A percentile compares a stretch with the other conserved stretches of the same genome.
Conservation (phyloP, 2,329 filamentous ascomycete species). For the Drechslerella coelobrocha region DNA sequence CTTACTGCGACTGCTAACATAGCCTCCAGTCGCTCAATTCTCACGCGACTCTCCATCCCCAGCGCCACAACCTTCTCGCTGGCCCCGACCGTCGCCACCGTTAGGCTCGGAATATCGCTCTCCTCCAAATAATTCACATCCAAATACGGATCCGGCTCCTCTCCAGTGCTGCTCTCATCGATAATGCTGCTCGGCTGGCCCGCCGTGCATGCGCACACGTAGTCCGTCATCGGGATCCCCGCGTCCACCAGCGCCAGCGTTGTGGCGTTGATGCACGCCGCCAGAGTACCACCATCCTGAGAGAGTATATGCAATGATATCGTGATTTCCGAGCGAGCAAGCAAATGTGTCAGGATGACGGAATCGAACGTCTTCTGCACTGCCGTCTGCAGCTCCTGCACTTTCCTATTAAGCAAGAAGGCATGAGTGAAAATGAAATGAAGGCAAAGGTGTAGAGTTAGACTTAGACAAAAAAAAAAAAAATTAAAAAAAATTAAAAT, state of each 20-base stretch:
- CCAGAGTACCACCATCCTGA: slow-evolving; percentile 87
- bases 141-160: slow-evolving; percentile 75
- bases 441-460: no score
- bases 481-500: slow-evolving; percentile 12
- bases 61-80: slow-evolving; percentile 78
- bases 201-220: slow-evolving; percentile 85
- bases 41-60: slow-evolving; percentile 87
- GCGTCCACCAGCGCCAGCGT: slow-evolving; percentile 93
- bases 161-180: slow-evolving; percentile 64
- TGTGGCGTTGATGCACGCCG: slow-evolving; percentile 86
- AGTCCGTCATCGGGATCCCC: slow-evolving; percentile 92
- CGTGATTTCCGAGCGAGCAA: slow-evolving; percentile 83
- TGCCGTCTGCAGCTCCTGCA: slow-evolving; percentile 79
- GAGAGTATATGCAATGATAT: slow-evolving; percentile 86
- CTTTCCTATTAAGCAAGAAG: slow-evolving; percentile 72
- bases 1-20: slow-evolving; percentile 93
- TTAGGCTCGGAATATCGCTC: slow-evolving; percentile 86
- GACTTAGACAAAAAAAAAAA: background rate
- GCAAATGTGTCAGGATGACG: slow-evolving; percentile 83
- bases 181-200: slow-evolving; percentile 67
- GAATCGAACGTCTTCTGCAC: slow-evolving; percentile 78
- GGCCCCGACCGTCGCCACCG: slow-evolving; percentile 78
- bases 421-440: no score
- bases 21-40: slow-evolving; percentile 79
- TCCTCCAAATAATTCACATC: slow-evolving; percentile 82